A percentile compares a stretch with the other conserved stretches of the same genome.
These are phyloP conservation scores for Sporothrix euskadiensis DNA, from an alignment of 2,329 filamentous ascomycete genomes.

Conservation along the genomic window DNA sequence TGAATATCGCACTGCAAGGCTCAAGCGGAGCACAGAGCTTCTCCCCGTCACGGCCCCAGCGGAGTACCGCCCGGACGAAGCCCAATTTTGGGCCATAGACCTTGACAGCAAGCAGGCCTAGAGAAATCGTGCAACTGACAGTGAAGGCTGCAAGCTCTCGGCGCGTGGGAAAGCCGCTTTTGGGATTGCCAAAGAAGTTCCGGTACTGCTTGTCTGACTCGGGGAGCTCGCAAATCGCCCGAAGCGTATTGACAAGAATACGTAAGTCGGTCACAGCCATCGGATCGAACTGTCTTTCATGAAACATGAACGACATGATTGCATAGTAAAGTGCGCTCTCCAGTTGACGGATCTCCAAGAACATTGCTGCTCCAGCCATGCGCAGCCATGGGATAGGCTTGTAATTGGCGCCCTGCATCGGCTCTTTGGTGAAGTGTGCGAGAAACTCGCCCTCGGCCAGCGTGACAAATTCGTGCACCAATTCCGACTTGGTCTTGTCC, in stretches of 20 bases:
- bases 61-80: conserved; percentile 24
- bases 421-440: neutral
- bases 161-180: conserved; percentile 10
- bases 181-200: neutral
- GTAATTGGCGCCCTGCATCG: neutral
- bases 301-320: conserved; percentile 4
- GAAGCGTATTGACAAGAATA: conserved; percentile 15
- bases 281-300: neutral
- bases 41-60: conserved; percentile 14
- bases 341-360: conserved; percentile 10
- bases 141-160: conserved; percentile 16
- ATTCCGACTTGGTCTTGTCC: neutral
- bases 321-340: conserved; percentile 25
- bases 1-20: neutral
- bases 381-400: conserved; percentile 24
- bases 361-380: conserved; percentile 25
- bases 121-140: neutral
- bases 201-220: conserved; percentile 13
- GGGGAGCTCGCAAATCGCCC: conserved; percentile 18
- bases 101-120: neutral
- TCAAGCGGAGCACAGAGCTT: neutral
- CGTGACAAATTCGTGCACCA: conserved; percentile 6
- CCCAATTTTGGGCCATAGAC: conserved; percentile 26
- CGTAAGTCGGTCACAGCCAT: conserved; percentile 18
- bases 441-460: conserved; percentile 21